These are phyloP conservation scores for Encephalitozoon cuniculi DNA, from an alignment of 371 early-diverging fungal species.

Conservation along the genomic window DNA sequence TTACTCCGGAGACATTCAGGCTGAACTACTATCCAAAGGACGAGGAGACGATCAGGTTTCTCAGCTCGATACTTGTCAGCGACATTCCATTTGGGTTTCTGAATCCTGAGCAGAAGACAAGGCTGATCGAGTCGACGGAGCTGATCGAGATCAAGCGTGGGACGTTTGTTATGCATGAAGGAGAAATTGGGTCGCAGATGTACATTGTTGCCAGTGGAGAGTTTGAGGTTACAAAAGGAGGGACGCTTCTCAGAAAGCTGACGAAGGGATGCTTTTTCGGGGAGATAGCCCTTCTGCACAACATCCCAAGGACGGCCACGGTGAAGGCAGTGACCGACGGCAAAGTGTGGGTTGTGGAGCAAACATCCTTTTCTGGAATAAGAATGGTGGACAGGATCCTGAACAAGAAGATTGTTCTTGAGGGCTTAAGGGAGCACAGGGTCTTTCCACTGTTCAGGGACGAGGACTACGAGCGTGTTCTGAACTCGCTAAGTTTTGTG, in stretches of 20 bases:
- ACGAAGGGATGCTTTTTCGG: conserved; percentile 68
- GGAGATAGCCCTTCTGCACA: conserved; percentile 86
- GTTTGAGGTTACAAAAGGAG: conserved; percentile 74
- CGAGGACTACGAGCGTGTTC: conserved; percentile 25
- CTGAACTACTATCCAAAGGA: conserved; percentile 17
- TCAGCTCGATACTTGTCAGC: not conserved
- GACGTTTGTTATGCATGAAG: conserved; percentile 79
- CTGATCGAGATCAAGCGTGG: conserved; percentile 55
- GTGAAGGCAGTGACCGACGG: conserved; percentile 71
- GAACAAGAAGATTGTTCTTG: conserved; percentile 35
- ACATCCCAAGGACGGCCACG: conserved; percentile 78
- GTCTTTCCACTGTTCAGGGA: conserved; percentile 18
- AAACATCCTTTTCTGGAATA: conserved; percentile 50
- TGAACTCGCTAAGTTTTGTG: conserved; percentile 14
- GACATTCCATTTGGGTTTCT: conserved; percentile 36
- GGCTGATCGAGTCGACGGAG: conserved; percentile 52
- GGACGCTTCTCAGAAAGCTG: conserved; percentile 53
- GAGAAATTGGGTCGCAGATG: conserved; percentile 86
- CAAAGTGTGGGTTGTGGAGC: conserved; percentile 71
- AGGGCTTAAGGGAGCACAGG: conserved; percentile 19
- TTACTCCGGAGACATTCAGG: conserved; percentile 69
- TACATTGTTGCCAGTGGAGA: conserved; percentile 87
- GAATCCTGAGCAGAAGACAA: conserved; percentile 49
- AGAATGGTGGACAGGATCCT: conserved; percentile 40
- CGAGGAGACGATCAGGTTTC: conserved; percentile 3